Evolutionary conservation across 352 stramenopile species (phyloP), one percentile per base, ranked within the genome.

Genomic region (Hyaloperonospora brassicae): DNA sequence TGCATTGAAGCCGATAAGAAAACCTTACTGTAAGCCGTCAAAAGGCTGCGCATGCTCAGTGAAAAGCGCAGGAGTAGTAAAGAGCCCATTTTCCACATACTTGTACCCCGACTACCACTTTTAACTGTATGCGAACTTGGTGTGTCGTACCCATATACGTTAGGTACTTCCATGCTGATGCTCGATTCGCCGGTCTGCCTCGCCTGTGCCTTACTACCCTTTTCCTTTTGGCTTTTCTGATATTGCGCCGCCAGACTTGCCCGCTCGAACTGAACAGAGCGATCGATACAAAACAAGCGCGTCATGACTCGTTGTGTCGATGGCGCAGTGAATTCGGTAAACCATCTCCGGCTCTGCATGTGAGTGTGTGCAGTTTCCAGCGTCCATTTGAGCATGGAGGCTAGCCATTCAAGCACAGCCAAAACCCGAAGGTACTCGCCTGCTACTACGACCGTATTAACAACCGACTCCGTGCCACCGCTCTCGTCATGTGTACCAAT

Each of bases 71-170:
- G 61, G 38, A 93, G 59, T 11, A 94, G 56, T 12, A 94, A 43
- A 13, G 80, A 90, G 5, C 78, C 80, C 47, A 93, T 61, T 67
- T 92, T 91, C 80, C 82, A 93, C n/a, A 92, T 25, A 5, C 72
- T 70, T 23, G 61, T 62, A 41, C 46, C 34, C 13, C 39, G 36
- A 40, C n/a, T 27, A 45, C n/a, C 38, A 42, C 36, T 40, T 41
- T 59, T 56, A 0, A 42, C 13, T 12, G 44, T 11, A 12, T 11
- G 5, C 43, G 51, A 30, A 50, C 41, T 31, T 23, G 40, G 14
- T 24, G 50, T 59, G 41, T 45, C 49, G 17, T 24, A 54, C 47
- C 12, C 10, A 41, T 23, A 51, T 38, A 2, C 53, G n/a, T 30
- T 17, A 25, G 30, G 0, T n/a, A 34, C 11, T 7, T 64, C 50